phyloP scores from a whole-genome alignment of 1,139 yeast genomes.

The Debaryomyces singareniensis region DNA sequence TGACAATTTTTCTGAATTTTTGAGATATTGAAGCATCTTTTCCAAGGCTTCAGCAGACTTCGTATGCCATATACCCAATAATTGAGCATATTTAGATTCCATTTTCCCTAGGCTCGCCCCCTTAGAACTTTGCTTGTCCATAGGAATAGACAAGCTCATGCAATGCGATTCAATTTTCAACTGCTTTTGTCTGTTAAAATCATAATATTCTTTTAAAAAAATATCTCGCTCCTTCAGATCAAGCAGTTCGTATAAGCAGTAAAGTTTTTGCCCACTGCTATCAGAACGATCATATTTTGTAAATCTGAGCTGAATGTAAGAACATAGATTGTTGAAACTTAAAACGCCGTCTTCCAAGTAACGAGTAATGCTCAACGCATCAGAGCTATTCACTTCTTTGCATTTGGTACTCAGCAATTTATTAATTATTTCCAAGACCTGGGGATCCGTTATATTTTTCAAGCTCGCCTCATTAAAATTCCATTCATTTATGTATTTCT shows the following conservation, averaged over 20 bases:
- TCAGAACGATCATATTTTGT: constrained; percentile 4
- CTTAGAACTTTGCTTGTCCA: constrained; percentile 4
- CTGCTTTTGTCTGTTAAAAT: constrained; percentile 20
- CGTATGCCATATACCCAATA: constrained; percentile 12
- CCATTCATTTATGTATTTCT: too few species aligned
- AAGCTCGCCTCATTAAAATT: too few species aligned
- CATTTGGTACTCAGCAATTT: too few species aligned
- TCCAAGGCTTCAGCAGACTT: constrained; percentile 5
- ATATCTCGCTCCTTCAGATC: constrained; percentile 4
- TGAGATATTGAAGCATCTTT: constrained; percentile 3
- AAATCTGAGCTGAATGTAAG: constrained; percentile 15
- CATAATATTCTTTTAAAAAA: constrained; percentile 21
- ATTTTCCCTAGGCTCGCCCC: constrained; percentile 6
- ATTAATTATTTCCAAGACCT: too few species aligned
- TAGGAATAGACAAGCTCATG: constrained; percentile 14
- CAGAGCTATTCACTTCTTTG: too few species aligned
- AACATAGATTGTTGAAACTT: constrained; percentile 15
- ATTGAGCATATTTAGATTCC: constrained; percentile 5
- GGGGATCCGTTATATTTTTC: too few species aligned
- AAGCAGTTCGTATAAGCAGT: constrained; percentile 13
- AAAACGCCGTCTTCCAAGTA: constrained; percentile 15
- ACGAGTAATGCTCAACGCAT: constrained; percentile 8
- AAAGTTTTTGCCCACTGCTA: constrained; percentile 8
- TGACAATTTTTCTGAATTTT: constrained; percentile 3
- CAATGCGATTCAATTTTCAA: constrained; percentile 16